Base-by-base conservation (phyloP, 768 basidiomycete species). In the Polyporus arcularius region DNA sequence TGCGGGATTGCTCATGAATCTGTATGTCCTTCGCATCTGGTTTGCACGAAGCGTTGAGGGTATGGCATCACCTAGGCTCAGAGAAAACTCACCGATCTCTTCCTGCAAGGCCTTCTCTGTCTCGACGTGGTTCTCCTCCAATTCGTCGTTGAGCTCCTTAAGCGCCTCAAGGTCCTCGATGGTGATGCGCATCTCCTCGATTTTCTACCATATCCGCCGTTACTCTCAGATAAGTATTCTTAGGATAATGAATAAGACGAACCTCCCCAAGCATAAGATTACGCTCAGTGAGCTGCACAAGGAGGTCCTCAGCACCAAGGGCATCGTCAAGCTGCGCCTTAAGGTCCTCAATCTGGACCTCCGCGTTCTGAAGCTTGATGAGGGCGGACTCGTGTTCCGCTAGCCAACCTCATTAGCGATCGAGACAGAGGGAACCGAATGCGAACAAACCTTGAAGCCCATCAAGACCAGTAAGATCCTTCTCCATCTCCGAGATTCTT, bases 81-180 rank as follows among this genome's bases (percentile, higher is more conserved):
- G 50, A 43, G 54, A 40, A 21, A 18, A 41, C 84, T 47, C 50
- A 95, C 95, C 90, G 47, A 98, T 81, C 51, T 98, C 96, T 47
- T 91, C 92, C 67, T 94, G 88, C 59, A 99, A 74, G 26, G 87
- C 84, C 71, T 92, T 95, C 76, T 98, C 96, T 0, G 94, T 92
- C 73, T 97, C 96, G 2, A 92, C 71, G 64, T 98, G 96, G 67
- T 93, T 95, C 74, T 98, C 96, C 73, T 98, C 97, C 3, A 99
- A 82, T 75, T 99, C 97, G 62, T 99, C 96, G 57, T 90, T 94
- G 50, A 99, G 88, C 69, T 98, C 97, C 71, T 96, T 92, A 43
- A 99, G 84, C 11, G 95, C 86, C 71, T 99, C 97, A 4, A 98
- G 85, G 68, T 99, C 97, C 72, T 98, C 96, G 56, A 98, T 94